These are phyloP conservation scores for Sanghuangporus sanghuang DNA, from an alignment of 1,284 basidiomycete genomes.

Conservation along the genomic window DNA sequence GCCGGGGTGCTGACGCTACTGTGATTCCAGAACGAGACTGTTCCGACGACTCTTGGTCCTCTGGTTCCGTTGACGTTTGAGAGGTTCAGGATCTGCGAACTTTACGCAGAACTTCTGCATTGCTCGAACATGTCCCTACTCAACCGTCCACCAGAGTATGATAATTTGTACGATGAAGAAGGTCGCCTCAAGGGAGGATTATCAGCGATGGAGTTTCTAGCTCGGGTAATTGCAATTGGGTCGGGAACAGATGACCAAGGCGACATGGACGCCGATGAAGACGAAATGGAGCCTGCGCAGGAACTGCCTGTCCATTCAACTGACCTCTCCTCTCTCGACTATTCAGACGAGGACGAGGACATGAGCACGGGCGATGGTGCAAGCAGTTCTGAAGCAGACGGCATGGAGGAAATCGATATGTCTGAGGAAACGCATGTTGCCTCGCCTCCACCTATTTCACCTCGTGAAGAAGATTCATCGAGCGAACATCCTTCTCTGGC, in stretches of 20 bases:
- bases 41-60: slow-evolving; percentile 66
- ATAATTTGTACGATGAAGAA: slow-evolving; percentile 71
- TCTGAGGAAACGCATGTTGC: slow-evolving; percentile 44
- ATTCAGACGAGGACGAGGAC: slow-evolving; percentile 77
- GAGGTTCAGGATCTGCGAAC: slow-evolving; percentile 94
- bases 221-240: slow-evolving; percentile 67
- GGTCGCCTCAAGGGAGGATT: slow-evolving; percentile 82
- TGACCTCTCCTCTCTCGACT: slow-evolving; percentile 49
- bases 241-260: slow-evolving; percentile 55
- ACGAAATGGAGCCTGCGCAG: slow-evolving; percentile 60
- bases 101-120: slow-evolving; percentile 95
- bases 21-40: slow-evolving; percentile 48
- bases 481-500: slow-evolving; percentile 24
- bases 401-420: slow-evolving; percentile 75
- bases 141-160: slow-evolving; percentile 71
- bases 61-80: slow-evolving; percentile 88
- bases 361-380: slow-evolving; percentile 63
- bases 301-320: slow-evolving; percentile 70
- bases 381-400: slow-evolving; percentile 66
- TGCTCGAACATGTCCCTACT: slow-evolving; percentile 98
- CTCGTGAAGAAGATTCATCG: slow-evolving; percentile 22
- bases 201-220: slow-evolving; percentile 74
- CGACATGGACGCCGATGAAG: slow-evolving; percentile 48
- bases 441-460: slow-evolving; percentile 26
- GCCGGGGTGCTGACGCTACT: slow-evolving; percentile 3